These are phyloP conservation scores for Spathaspora arborariae DNA, from an alignment of 805 yeast genomes.

Conservation along the genomic window DNA sequence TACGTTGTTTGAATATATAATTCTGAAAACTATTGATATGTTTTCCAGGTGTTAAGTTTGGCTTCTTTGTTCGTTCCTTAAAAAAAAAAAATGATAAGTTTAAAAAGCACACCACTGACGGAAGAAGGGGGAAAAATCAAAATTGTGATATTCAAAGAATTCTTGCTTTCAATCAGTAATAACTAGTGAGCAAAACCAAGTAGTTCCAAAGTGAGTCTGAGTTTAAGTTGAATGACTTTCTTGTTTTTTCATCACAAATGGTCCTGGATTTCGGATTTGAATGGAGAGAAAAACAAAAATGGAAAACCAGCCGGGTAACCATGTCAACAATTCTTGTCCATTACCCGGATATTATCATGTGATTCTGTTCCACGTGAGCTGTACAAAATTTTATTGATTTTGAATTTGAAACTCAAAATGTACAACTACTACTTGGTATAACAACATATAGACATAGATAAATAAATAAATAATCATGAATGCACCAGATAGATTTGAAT, in stretches of 20 bases:
- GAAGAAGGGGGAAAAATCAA: background rate
- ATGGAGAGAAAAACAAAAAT: background rate
- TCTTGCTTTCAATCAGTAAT: background rate
- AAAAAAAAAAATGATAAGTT: background rate
- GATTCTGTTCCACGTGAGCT: background rate
- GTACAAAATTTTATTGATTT: background rate
- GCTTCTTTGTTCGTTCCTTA: background rate
- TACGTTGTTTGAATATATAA: background rate
- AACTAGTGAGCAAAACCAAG: background rate
- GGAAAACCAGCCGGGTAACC: background rate
- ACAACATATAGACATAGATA: background rate
- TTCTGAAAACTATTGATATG: background rate
- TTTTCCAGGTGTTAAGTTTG: background rate
- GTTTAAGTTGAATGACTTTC: background rate
- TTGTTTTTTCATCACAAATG: background rate
- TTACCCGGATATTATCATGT: background rate
- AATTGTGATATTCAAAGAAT: background rate
- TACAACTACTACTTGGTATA: background rate
- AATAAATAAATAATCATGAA: slow-evolving; percentile 58
- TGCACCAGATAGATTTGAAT: slow-evolving; percentile 98
- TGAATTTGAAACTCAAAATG: background rate
- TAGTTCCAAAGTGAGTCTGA: background rate
- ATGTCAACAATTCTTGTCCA: no score
- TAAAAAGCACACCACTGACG: background rate
- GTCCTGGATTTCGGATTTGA: background rate